A percentile compares a stretch with the other conserved stretches of the same genome.
These are phyloP conservation scores for Lojkania enalia DNA, from an alignment of 2,329 filamentous ascomycete genomes.

Conservation along the genomic window DNA sequence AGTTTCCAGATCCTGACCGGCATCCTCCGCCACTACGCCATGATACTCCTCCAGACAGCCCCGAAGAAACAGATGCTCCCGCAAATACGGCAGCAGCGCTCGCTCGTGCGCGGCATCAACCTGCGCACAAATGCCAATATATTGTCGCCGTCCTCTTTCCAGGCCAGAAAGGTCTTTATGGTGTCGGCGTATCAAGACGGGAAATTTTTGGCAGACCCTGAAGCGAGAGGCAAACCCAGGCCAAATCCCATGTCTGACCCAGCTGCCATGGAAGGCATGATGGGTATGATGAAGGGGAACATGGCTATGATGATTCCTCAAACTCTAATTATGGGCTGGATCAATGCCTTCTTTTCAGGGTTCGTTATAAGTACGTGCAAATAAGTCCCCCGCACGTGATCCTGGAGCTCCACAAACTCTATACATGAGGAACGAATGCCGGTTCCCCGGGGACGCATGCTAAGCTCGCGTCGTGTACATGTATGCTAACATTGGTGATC, in stretches of 20 bases:
- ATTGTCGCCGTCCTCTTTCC: constrained; percentile 77
- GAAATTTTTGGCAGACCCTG: constrained; percentile 85
- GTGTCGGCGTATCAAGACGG: constrained; percentile 82
- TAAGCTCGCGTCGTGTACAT: too few species aligned
- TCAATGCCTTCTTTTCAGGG: constrained; percentile 97
- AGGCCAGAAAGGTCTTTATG: constrained; percentile 77
- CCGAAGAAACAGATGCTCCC: constrained; percentile 81
- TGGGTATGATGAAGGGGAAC: constrained; percentile 99
- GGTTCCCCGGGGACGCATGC: too few species aligned
- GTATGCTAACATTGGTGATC: neutral
- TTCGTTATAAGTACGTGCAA: constrained; percentile 84
- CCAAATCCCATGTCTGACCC: constrained; percentile 96
- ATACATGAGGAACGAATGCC: too few species aligned
- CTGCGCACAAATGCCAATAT: constrained; percentile 81
- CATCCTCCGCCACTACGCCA: constrained; percentile 93
- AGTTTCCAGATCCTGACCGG: constrained; percentile 76
- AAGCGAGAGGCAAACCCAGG: constrained; percentile 80
- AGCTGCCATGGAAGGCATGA: constrained; percentile 98
- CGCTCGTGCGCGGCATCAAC: constrained; percentile 79
- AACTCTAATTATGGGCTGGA: constrained; percentile 99
- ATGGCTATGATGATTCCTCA: constrained; percentile 99
- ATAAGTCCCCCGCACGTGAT: too few species aligned
- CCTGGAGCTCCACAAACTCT: too few species aligned
- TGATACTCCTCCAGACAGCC: constrained; percentile 80
- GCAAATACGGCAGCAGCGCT: constrained; percentile 80